These are phyloP conservation scores for Penicillium sp. DNA, from an alignment of 2,329 filamentous ascomycete genomes.

Conservation along the genomic window DNA sequence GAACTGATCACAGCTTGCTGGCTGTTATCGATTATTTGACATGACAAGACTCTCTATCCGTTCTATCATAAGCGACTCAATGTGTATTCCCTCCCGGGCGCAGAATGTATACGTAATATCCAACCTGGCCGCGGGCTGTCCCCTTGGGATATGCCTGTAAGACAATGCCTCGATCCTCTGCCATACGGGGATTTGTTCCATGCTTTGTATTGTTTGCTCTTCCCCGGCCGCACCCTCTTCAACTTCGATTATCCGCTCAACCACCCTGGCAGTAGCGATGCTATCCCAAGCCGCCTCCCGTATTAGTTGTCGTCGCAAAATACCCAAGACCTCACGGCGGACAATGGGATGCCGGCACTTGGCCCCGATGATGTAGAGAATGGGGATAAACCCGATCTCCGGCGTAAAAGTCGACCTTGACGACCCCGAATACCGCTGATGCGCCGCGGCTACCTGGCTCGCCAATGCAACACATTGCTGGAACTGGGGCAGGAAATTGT, in stretches of 20 bases:
- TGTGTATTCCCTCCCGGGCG: conserved; percentile 18
- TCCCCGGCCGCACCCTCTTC: conserved; percentile 33
- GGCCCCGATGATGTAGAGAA: conserved; percentile 40
- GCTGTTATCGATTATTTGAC: background rate
- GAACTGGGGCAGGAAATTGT: conserved; percentile 20
- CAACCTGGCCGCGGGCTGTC: conserved; percentile 25
- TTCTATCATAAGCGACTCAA: background rate
- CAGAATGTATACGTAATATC: conserved; percentile 40
- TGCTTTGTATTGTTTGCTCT: conserved; percentile 20
- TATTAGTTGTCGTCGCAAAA: conserved; percentile 20
- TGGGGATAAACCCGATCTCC: conserved; percentile 38
- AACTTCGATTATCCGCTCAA: conserved; percentile 43
- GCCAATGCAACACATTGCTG: conserved; percentile 17
- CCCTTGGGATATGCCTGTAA: conserved; percentile 20
- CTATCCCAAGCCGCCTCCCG: conserved; percentile 44
- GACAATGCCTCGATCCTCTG: conserved; percentile 37
- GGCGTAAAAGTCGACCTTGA: conserved; percentile 37
- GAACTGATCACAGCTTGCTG: too few relatives aligned
- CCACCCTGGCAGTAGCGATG: conserved; percentile 29
- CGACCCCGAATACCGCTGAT: conserved; percentile 23
- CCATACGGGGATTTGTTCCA: conserved; percentile 32
- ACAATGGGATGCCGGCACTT: conserved; percentile 42
- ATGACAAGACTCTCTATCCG: background rate
- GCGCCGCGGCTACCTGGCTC: conserved; percentile 9
- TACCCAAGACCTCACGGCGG: conserved; percentile 35